Percentiles rank a stretch among this genome's conserved stretches.
phyloP scores from a whole-genome alignment of 805 yeast genomes.

The Nakazawaea populi region DNA sequence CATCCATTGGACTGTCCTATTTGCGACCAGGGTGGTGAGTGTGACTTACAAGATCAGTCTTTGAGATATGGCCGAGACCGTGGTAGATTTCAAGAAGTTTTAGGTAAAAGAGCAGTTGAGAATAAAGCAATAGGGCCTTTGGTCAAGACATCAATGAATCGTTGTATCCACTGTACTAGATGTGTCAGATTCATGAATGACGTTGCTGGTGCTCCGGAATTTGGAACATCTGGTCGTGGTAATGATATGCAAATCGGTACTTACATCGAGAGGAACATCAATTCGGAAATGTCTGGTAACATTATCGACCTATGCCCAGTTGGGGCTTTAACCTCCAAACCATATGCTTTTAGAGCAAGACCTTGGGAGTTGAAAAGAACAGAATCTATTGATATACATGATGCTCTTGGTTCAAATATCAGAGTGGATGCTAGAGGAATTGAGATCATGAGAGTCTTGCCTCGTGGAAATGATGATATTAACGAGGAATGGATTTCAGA shows the following conservation, averaged over 20 bases:
- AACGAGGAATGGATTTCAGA: slow-evolving; percentile 92
- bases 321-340: slow-evolving; percentile 86
- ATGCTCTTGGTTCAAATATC: slow-evolving; percentile 76
- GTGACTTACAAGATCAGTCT: slow-evolving; percentile 87
- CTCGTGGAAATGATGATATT: slow-evolving; percentile 79
- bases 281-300: slow-evolving; percentile 82
- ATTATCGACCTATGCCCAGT: slow-evolving; percentile 87
- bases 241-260: slow-evolving; percentile 91
- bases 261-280: slow-evolving; percentile 76
- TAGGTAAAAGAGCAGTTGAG: slow-evolving; percentile 86
- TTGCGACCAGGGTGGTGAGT: slow-evolving; percentile 93
- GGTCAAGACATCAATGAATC: slow-evolving; percentile 85
- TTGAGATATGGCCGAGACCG: slow-evolving; percentile 80
- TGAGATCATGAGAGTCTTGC: slow-evolving; percentile 82
- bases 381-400: slow-evolving; percentile 79
- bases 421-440: slow-evolving; percentile 84
- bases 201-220: slow-evolving; percentile 89
- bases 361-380: slow-evolving; percentile 93
- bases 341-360: slow-evolving; percentile 87
- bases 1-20: slow-evolving; percentile 92
- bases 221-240: slow-evolving; percentile 87
- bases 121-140: slow-evolving; percentile 88
- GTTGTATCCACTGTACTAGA: slow-evolving; percentile 90
- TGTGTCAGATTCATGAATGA: slow-evolving; percentile 88
- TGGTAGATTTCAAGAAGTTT: slow-evolving; percentile 75